A percentile compares a stretch with the other conserved stretches of the same genome.
phyloP scores from a whole-genome alignment of 495 filamentous ascomycete genomes.

The Talaromyces proteolyticus region DNA sequence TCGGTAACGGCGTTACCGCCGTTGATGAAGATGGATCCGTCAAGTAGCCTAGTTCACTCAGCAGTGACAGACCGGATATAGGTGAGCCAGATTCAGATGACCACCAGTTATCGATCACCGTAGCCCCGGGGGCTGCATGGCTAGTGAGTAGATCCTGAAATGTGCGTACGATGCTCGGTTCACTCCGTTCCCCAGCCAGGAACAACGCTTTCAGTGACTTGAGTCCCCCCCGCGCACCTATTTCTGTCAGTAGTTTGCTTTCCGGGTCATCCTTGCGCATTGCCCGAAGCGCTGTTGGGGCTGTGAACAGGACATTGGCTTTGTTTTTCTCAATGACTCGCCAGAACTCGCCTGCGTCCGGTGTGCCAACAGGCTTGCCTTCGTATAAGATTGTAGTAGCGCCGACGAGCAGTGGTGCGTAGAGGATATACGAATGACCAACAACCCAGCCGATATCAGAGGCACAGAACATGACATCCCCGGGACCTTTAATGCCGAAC shows the following conservation, averaged over 20 bases:
- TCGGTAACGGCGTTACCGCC: slow-evolving; percentile 33
- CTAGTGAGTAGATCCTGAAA: slow-evolving; percentile 66
- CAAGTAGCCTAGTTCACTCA: slow-evolving; percentile 26
- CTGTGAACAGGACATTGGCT: slow-evolving; percentile 79
- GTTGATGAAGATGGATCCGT: slow-evolving; percentile 7
- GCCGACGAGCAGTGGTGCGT: slow-evolving; percentile 75
- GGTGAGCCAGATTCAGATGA: slow-evolving; percentile 87
- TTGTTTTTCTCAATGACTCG: slow-evolving; percentile 77
- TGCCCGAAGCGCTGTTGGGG: slow-evolving; percentile 80
- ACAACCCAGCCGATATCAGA: slow-evolving; percentile 87
- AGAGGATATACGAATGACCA: slow-evolving; percentile 80
- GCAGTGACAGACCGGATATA: slow-evolving; percentile 73
- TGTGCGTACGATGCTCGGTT: slow-evolving; percentile 75
- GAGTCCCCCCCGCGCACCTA: slow-evolving; percentile 61
- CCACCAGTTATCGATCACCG: slow-evolving; percentile 95
- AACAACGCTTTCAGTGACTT: slow-evolving; percentile 67
- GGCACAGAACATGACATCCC: slow-evolving; percentile 79
- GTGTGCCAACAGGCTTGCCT: slow-evolving; percentile 88
- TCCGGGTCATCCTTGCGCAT: slow-evolving; percentile 82
- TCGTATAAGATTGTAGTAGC: slow-evolving; percentile 87
- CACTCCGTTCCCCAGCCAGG: slow-evolving; percentile 83
- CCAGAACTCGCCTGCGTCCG: slow-evolving; percentile 84
- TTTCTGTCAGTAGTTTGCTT: slow-evolving; percentile 53
- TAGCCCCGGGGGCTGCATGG: slow-evolving; percentile 56
- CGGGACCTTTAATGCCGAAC: slow-evolving; percentile 72